These are phyloP conservation scores for Macrocybe gigantea DNA, from an alignment of 768 basidiomycete genomes.

Conservation along the genomic window DNA sequence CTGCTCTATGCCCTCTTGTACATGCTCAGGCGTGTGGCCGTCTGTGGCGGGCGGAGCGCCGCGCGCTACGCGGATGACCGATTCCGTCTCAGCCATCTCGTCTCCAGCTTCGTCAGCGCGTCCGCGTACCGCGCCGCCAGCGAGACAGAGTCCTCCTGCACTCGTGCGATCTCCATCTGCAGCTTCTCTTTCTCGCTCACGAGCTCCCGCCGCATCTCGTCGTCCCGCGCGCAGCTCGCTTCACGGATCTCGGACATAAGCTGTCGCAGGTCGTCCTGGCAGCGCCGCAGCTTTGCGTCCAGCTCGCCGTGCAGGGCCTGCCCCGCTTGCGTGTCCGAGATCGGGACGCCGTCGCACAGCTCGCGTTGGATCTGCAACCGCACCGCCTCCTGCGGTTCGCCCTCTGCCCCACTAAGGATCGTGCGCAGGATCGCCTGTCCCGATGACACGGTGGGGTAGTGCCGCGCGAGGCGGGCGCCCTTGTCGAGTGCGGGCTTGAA, in stretches of 20 bases:
- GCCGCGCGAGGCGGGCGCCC: conserved; percentile 39
- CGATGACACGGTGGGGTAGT: conserved; percentile 32
- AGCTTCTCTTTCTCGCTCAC: conserved; percentile 37
- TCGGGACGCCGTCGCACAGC: conserved; percentile 38
- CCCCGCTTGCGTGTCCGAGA: conserved; percentile 49
- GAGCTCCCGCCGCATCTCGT: conserved; percentile 39
- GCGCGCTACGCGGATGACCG: neutral
- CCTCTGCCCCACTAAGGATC: conserved; percentile 23
- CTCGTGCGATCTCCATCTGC: conserved; percentile 35
- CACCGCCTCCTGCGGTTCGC: conserved; percentile 25
- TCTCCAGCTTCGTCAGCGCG: conserved; percentile 26
- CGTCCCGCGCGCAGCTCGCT: conserved; percentile 38
- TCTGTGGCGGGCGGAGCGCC: conserved; percentile 6
- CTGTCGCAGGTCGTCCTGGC: conserved; percentile 40
- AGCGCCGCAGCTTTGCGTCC: conserved; percentile 37
- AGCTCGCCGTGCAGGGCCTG: conserved; percentile 45
- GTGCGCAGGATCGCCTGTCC: conserved; percentile 35
- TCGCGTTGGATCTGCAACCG: conserved; percentile 48
- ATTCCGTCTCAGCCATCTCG: conserved; percentile 20
- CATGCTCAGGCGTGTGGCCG: conserved; percentile 5
- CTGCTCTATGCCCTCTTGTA: conserved; percentile 2
- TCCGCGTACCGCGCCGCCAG: conserved; percentile 31
- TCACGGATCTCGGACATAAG: conserved; percentile 42
- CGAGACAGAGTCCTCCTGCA: conserved; percentile 32
- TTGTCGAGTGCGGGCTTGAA: conserved; percentile 48